Base-by-base conservation (phyloP, 2,329 filamentous ascomycete species). In the Malbranchea zuffiana region DNA sequence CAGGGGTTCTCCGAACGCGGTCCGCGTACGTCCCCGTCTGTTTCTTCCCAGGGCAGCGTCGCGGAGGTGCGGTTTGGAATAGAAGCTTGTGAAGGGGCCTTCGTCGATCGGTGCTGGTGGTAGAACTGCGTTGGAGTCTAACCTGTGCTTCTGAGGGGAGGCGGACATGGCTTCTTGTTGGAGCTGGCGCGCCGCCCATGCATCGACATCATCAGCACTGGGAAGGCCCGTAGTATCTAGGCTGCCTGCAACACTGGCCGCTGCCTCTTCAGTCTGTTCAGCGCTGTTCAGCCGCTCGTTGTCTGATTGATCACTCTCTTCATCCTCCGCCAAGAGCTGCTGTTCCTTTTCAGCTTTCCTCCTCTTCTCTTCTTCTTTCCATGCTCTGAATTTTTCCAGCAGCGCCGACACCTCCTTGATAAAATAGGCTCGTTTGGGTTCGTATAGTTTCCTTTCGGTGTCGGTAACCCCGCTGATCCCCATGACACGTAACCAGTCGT, bases 401-500 rank as follows among this genome's bases (percentile, higher is more conserved):
- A 96, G 78, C 0, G 72, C 71, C 44, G 84, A 72, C 40, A 92
- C 87, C 43, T 92, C 85, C 39, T 71, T 73, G 49, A 95, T 80
- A 54, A 95, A 93, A 55, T 88, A 78, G 42, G 79, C 72, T 18
- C 90, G 75, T 43, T 90, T 90, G 2, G 81, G 78, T 58, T 94
- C 85, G 58, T 85, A 95, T 19, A 80, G 74, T 57, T 82, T 90
- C 61, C 84, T 88, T 52, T 84, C 83, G 15, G 76, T 77, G 52
- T 95, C 87, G 0, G 85, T 92, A 24, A 92, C 64, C 24, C 73
- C 84, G 45, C 78, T 88, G 21, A 96, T 80, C 17, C 88, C 90
- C 77, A 98, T 86, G 3, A 87, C 74, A 43, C 82, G 79, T 39
- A 95, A 68, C 90, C 90, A 98, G 59, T 96, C 90, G 40, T 82